Evolutionary conservation across 371 early-diverging fungal genomes (phyloP).

Genomic region (Smittium culicis): DNA sequence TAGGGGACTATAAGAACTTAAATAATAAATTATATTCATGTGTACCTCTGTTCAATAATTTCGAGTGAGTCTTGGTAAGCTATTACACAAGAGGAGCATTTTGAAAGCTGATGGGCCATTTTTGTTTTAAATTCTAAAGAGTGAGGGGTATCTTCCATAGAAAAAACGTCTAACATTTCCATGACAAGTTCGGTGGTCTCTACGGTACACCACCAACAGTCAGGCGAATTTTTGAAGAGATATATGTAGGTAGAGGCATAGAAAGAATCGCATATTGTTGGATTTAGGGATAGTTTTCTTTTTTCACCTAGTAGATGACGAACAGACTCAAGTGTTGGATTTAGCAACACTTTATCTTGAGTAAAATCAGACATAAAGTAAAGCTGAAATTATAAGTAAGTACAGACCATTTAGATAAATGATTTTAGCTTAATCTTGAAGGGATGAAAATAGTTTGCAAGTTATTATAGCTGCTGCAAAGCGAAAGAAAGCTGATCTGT

Average conservation of each 20-base stretch:
- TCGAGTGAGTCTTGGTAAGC: slow-evolving; percentile 2
- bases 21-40: slow-evolving; percentile 17
- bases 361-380: no score
- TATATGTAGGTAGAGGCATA: not conserved
- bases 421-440: no score
- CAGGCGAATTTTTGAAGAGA: not conserved
- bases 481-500: no score
- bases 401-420: no score
- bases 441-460: no score
- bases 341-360: not conserved
- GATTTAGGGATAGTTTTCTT: not conserved
- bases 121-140: slow-evolving; percentile 15
- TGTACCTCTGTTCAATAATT: slow-evolving; percentile 16
- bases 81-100: slow-evolving; percentile 1
- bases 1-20: slow-evolving; percentile 6
- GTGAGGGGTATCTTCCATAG: slow-evolving; percentile 12
- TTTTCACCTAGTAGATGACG: not conserved
- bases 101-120: not conserved
- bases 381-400: no score
- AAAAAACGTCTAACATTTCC: slow-evolving; percentile 28
- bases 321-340: not conserved
- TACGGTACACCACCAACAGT: slow-evolving; percentile 27
- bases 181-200: slow-evolving; percentile 17
- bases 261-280: not conserved
- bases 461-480: no score